Evolutionary conservation across 495 filamentous ascomycete genomes (phyloP), one percentile per base, ranked within the genome.

Genomic region (Jackrogersella multiformis): DNA sequence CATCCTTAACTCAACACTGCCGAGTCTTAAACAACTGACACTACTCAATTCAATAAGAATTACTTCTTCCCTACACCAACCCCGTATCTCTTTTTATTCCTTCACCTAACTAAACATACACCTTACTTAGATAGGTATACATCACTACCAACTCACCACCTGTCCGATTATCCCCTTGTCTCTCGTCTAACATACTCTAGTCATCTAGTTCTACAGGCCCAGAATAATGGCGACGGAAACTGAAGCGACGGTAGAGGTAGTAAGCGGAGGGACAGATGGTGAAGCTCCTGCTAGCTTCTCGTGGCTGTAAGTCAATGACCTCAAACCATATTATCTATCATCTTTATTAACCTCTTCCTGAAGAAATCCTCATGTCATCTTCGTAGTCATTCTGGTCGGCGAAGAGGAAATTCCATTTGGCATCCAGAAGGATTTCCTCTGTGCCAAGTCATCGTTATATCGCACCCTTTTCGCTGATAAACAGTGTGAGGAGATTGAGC

Each of bases 351-450:
- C 18, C 9, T 57, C 1, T 23, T 21, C 4, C n/a, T 57, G 28
- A 56, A 86, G 84, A 16, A 68, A 81, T 6, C 79, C 82, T n/a
- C 84, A 86, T 56, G 79, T 83, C 0, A 74, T 82, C 18, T 84
- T 85, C 52, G 81, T 81, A 36, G 82, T 85, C 30, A 72, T 81
- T 56, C 68, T 85, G 1, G 79, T 85, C 26, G 83, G 84, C n/a
- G 70, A 76, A 12, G 76, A 84, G 0, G 79, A 82, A 49, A 64
- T 61, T 5, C 80, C 83, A n/a, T 86, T 81, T 24, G 83, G 81
- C 18, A 81, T 86, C 53, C 84, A 85, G 61, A 83, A 82, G 53
- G 82, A 85, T 64, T 83, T 84, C 56, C 77, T 86, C 12, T 80
- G 78, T 36, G 74, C 79, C 15, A 83, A 83, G 52, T 85, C 82